Evolutionary conservation across 169 alveolate genomes (phyloP), one percentile per base, ranked within the genome.

Genomic region (Cryptosporidium andersoni): DNA sequence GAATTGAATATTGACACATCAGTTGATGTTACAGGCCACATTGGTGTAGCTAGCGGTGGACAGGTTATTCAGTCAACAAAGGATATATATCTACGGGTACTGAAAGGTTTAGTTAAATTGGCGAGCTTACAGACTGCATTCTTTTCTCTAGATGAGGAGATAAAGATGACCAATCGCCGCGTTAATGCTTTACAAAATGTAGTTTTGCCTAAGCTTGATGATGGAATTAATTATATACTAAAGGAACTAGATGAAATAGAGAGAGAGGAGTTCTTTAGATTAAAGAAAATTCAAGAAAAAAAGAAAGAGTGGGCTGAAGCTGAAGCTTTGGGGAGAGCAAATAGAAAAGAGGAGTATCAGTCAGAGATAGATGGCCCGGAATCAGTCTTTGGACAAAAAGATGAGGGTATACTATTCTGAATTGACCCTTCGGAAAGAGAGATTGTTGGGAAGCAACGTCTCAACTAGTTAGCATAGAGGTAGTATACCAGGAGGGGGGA

Each of bases 141-240:
- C 90, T 91, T 95, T 65, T 95, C 98, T 56, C 90, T 97, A 60
- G 98, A 96, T 88, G 97, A 97, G 91, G 98, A 95, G 49, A 96
- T 97, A 56, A 96, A 96, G 89, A 96, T 96, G 92, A 96, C 99
- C 39, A 95, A 95, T 91, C 88, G 99, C 89, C 95, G 99, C 89
- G 98, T 96, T 25, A 96, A 97, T 91, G 99, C 99, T 53, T 92
- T 97, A 42, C 98, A 97, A 88, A 95, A 95, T 81, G 95, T 96
- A 63, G 98, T 96, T 45, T 92, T 97, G 68, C 99, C 99, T 25
- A 88, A 96, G 64, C 90, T 96, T 48, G 95, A 92, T 64, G 94
- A 90, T 64, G 92, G 95, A 34, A 93, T 96, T 80, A 93, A 90
- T 65, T 96, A 96, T 90, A 97, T 97, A 60, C 94, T 91, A 58